Base-by-base conservation (phyloP, 352 stramenopile genomes). In the Phytophthora vignae region DNA sequence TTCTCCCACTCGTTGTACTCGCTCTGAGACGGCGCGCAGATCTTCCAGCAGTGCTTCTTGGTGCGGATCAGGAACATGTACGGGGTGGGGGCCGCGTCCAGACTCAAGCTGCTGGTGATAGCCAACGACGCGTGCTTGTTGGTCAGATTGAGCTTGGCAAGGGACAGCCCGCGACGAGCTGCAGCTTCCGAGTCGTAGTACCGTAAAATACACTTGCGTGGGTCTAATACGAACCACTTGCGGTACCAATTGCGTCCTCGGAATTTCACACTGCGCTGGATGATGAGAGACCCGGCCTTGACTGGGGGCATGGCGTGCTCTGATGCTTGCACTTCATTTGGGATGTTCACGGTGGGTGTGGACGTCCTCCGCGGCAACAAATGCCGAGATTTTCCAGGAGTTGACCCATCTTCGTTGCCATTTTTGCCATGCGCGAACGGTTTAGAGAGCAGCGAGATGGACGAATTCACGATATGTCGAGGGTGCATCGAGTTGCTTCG, bases 221-320 rank as follows among this genome's bases (percentile, higher is more conserved):
- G 74, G 60, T 94, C 84, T 8, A 94, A 59, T 1, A 91, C 83
- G 64, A 94, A 92, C 87, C 87, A 94, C 69, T 94, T 94, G 48
- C 85, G 82, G 46, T 94, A 94, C 87, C 87, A 94, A 54, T 91
- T 82, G 4, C 81, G 77, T 21, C 85, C 84, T 9, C 83, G 84
- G 31, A 92, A 92, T 60, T 91, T 92, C 42, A 91, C 74, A 62
- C 78, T 87, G 48, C 87, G 83, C 64, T 94, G 82, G 31, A 94
- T 79, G 54, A 94, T 94, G 7, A 94, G 60, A 6, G 72, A 76
- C 1, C 85, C 87, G 1, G 77, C 63, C 56, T 94, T 90, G 42
- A 81, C 72, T 33, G 75, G 48, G 36, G 65, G 49, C 17, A 67
- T 55, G 15, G 56, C 55, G 9, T 22, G 25, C 4, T 50, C 33